Evolutionary conservation across 2,329 filamentous ascomycete species (phyloP).

Genomic region (Raffaelea albimanens): DNA sequence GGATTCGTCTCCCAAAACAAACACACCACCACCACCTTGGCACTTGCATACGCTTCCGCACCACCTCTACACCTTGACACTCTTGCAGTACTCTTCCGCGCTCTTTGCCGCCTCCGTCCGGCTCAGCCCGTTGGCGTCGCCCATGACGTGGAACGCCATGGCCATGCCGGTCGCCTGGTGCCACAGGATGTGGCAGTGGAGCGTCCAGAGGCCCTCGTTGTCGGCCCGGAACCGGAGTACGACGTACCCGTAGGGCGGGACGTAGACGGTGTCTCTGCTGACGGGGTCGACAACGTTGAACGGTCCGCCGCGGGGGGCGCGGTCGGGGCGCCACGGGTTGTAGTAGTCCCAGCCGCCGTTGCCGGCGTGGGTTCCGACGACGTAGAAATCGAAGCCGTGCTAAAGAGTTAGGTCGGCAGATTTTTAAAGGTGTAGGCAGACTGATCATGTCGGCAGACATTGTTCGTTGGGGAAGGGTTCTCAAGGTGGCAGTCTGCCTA

Average conservation of each 20-base stretch:
- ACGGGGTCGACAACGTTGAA: conserved; percentile 12
- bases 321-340: conserved; percentile 13
- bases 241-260: conserved; percentile 14
- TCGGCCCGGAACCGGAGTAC: conserved; percentile 15
- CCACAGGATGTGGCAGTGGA: conserved; percentile 18
- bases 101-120: conserved; percentile 1
- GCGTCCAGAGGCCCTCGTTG: conserved; percentile 14
- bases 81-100: conserved; percentile 8
- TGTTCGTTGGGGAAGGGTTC: too few species aligned
- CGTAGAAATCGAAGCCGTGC: conserved; percentile 18
- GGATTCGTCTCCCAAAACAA: too few species aligned
- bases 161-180: conserved; percentile 16
- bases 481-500: too few species aligned
- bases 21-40: too few species aligned
- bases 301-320: conserved; percentile 11
- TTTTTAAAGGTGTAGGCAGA: neutral
- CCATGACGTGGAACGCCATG: conserved; percentile 16
- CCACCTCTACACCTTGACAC: too few species aligned
- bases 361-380: conserved; percentile 12
- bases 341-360: conserved; percentile 18
- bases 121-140: conserved; percentile 11
- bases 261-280: conserved; percentile 16
- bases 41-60: too few species aligned
- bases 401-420: neutral
- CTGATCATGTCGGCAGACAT: neutral